Base-by-base conservation (phyloP, 2,329 filamentous ascomycete species). In the Phaeoacremonium minimum region DNA sequence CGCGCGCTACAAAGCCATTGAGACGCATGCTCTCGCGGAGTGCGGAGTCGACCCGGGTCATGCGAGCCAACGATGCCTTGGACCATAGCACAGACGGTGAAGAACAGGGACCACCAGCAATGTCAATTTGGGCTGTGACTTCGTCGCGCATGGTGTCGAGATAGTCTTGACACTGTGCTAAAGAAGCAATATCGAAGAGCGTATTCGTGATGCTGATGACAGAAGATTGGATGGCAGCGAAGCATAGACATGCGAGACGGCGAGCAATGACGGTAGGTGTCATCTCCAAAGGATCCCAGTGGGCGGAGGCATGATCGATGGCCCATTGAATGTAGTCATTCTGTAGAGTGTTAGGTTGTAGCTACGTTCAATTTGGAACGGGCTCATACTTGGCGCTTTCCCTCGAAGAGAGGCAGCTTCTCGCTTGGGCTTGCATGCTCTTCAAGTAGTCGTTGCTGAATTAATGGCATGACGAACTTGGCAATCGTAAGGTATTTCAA, bases 21-120 rank as follows among this genome's bases (percentile, higher is more conserved):
- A 67, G 42, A 1, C 67, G 59, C 35, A 66, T 52, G 18, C 56
- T 62, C 47, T 71, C 67, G 36, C 60, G 60, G 34, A 70, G 47
- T 16, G 55, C 56, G n/a, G 59, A 64, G 47, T 70, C 66, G 13
- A 66, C 42, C 35, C 54, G 60, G 30, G 47, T 41, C 55, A 65
- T 58, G 18, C 56, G 51, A 4, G 53, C 48, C 8, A 69, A 43
- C 9, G 49, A 54, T 19, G 53, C 40, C 41, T 63, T 67, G 14
- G 53, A 56, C 58, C 61, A 63, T 15, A 18, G 44, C 16, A 39
- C 29, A 6, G 13, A 40, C n/a, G n/a, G n/a, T n/a, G n/a, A n/a
- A n/a, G n/a, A n/a, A n/a, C n/a, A n/a, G n/a, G n/a, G n/a, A n/a
- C n/a, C n/a, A n/a, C n/a, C n/a, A n/a, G n/a, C n/a, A 9, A 26